phyloP scores from a whole-genome alignment of 192 early-diverging fungal genomes.

The Piromyces sp. region DNA sequence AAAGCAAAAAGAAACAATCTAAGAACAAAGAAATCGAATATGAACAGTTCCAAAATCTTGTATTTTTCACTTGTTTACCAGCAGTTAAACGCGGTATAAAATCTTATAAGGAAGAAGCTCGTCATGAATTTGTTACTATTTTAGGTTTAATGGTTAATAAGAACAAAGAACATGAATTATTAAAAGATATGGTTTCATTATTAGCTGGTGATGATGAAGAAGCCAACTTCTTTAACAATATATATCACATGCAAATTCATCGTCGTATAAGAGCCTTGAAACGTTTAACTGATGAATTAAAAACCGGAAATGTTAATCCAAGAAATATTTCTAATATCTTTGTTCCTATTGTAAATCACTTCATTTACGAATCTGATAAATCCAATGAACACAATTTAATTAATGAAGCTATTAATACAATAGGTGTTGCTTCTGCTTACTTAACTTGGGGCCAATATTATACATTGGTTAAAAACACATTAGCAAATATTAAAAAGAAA shows the following conservation, averaged over 20 bases:
- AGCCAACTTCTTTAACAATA: slow-evolving; percentile 86
- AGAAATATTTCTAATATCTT: slow-evolving; percentile 49
- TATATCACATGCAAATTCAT: slow-evolving; percentile 89
- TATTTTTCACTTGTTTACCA: slow-evolving; percentile 49
- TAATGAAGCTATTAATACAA: slow-evolving; percentile 59
- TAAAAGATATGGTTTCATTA: slow-evolving; percentile 44
- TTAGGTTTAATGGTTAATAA: slow-evolving; percentile 32
- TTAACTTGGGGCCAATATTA: slow-evolving; percentile 80
- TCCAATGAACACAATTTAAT: slow-evolving; percentile 54
- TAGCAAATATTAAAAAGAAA: slow-evolving; percentile 42
- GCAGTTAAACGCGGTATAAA: slow-evolving; percentile 51
- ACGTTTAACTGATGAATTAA: slow-evolving; percentile 36
- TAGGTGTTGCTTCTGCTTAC: slow-evolving; percentile 47
- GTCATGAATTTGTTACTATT: slow-evolving; percentile 51
- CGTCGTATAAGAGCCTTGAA: slow-evolving; percentile 69
- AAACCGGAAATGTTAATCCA: slow-evolving; percentile 20
- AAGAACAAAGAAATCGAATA: slow-evolving; percentile 2
- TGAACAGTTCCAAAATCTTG: slow-evolving; percentile 20
- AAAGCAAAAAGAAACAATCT: slow-evolving; percentile 1
- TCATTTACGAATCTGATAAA: slow-evolving; percentile 61
- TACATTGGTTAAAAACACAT: slow-evolving; percentile 48
- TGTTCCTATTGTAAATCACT: slow-evolving; percentile 70
- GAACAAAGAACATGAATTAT: slow-evolving; percentile 24
- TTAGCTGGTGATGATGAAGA: slow-evolving; percentile 68
- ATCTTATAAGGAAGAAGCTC: slow-evolving; percentile 26